Percentiles rank a stretch among this genome's conserved stretches.
Evolutionary conservation across 1,139 yeast genomes (phyloP).

Genomic region (Candida frijolesensis): DNA sequence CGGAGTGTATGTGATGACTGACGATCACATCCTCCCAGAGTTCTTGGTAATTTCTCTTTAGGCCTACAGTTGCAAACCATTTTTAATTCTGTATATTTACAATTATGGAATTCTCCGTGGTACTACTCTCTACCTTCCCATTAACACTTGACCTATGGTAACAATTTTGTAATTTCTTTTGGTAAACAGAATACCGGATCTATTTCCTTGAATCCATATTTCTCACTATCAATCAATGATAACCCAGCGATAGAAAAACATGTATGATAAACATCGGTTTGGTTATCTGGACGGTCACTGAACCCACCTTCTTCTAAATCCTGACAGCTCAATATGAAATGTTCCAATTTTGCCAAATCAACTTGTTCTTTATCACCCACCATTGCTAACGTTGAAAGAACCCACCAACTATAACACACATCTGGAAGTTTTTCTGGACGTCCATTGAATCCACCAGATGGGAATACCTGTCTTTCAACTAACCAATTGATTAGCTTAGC

Average conservation of each 20-base stretch:
- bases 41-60: too few relatives aligned
- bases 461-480: conserved; percentile 77
- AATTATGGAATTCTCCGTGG: too few relatives aligned
- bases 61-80: too few relatives aligned
- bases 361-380: conserved; percentile 74
- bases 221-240: conserved; percentile 65
- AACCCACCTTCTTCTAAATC: conserved; percentile 84
- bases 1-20: too few relatives aligned
- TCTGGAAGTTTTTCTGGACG: conserved; percentile 96
- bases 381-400: conserved; percentile 74
- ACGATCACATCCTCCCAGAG: too few relatives aligned
- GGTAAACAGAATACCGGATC: conserved; percentile 94
- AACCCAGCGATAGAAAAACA: conserved; percentile 88
- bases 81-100: too few relatives aligned
- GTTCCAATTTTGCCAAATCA: conserved; percentile 57
- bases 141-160: too few relatives aligned
- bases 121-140: too few relatives aligned
- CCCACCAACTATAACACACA: conserved; percentile 99
- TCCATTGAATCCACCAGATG: conserved; percentile 89
- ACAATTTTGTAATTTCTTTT: conserved; percentile 23
- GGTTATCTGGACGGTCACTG: conserved; percentile 88
- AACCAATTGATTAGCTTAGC: conserved; percentile 66
- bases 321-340: conserved; percentile 76
- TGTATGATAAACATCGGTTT: conserved; percentile 92
- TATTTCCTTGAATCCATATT: conserved; percentile 51